A percentile compares a stretch with the other conserved stretches of the same genome.
Conservation (phyloP, 495 filamentous ascomycete species). For the Neurospora tetraspora region DNA sequence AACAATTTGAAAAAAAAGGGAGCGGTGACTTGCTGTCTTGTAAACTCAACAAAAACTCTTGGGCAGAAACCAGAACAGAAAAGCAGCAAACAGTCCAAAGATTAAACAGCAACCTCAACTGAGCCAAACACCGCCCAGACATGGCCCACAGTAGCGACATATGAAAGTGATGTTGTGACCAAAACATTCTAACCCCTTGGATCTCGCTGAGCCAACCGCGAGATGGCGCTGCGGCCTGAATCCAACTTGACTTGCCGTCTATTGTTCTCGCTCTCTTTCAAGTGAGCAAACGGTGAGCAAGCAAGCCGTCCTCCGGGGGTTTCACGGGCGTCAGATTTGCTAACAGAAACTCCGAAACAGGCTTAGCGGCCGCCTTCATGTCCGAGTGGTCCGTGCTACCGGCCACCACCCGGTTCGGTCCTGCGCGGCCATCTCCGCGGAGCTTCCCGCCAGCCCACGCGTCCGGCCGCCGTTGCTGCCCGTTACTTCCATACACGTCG, state of each 20-base stretch:
- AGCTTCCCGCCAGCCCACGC: not conserved
- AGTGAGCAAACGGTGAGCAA: not conserved
- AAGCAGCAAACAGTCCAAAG: not conserved
- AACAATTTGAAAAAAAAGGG: not conserved
- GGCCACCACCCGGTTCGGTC: not conserved
- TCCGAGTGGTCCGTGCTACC: not conserved
- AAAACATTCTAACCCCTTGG: not conserved
- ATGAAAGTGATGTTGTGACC: not conserved
- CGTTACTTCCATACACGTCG: too few relatives aligned
- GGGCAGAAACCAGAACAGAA: not conserved
- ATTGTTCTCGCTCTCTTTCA: not conserved
- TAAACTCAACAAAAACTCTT: not conserved
- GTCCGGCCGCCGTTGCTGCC: too few relatives aligned
- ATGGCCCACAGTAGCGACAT: not conserved
- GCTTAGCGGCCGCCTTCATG: constrained; percentile 5
- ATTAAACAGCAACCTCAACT: not conserved
- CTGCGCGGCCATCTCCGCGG: not conserved
- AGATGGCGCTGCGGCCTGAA: not conserved
- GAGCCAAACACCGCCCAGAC: not conserved
- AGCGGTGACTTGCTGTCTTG: not conserved
- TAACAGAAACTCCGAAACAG: constrained; percentile 20
- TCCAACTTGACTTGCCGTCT: not conserved
- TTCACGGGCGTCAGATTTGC: constrained; percentile 19
- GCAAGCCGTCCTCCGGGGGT: not conserved
- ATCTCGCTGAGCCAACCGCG: not conserved